These are phyloP conservation scores for Phytophthora agathidicida DNA, from an alignment of 352 stramenopile species.

Conservation along the genomic window DNA sequence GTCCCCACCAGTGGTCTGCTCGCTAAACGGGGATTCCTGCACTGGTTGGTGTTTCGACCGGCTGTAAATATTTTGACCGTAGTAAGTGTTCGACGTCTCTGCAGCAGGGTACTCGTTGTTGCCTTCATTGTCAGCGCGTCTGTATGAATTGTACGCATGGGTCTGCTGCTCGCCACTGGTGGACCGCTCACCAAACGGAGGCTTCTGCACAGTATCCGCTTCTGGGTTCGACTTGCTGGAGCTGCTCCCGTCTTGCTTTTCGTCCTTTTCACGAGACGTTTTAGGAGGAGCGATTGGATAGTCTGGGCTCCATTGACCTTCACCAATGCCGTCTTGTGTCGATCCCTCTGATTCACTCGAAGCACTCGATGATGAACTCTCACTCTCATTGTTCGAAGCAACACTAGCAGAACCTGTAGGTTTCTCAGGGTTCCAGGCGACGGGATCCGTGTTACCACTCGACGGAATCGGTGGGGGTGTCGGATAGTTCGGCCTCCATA, in stretches of 20 bases:
- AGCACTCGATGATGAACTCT: not conserved
- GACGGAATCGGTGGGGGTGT: slow-evolving; percentile 8
- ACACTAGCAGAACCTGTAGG: slow-evolving; percentile 5
- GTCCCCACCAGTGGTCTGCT: too few species aligned
- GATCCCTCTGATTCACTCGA: not conserved
- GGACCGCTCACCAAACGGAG: not conserved
- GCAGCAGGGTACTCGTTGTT: slow-evolving; percentile 6
- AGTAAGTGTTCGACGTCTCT: slow-evolving; percentile 1
- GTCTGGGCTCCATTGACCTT: slow-evolving; percentile 3
- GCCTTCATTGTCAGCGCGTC: not conserved
- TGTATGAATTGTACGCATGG: slow-evolving; percentile 9
- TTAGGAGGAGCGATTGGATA: not conserved
- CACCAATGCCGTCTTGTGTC: not conserved
- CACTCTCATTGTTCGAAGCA: not conserved
- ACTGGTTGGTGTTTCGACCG: too few species aligned
- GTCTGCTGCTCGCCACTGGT: not conserved
- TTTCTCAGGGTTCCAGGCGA: slow-evolving; percentile 2
- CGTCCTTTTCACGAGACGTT: not conserved
- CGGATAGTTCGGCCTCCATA: slow-evolving; percentile 20
- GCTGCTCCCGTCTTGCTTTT: not conserved
- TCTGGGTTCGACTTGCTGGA: not conserved
- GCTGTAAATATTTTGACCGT: not conserved
- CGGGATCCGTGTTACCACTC: not conserved
- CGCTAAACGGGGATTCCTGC: too few species aligned
- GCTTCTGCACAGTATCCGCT: not conserved